Percentiles rank a stretch among this genome's conserved stretches.
phyloP scores from a whole-genome alignment of 148 eudicot species.

The Drosera capensis region DNA sequence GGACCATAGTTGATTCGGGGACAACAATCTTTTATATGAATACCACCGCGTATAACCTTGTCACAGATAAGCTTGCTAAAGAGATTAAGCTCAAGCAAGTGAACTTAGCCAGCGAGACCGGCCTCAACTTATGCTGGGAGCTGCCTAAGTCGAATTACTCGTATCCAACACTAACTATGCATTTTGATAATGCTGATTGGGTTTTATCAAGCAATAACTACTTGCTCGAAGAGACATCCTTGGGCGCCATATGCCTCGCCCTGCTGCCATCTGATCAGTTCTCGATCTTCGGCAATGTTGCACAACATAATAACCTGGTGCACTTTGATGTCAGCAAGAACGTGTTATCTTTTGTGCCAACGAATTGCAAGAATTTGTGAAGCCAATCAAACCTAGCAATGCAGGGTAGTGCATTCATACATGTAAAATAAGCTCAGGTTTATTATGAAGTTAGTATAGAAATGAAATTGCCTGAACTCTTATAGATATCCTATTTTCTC shows the following conservation, averaged over 20 bases:
- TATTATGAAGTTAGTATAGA: too few species aligned
- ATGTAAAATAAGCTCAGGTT: too few species aligned
- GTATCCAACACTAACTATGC: conserved; percentile 47
- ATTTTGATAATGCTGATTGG: conserved; percentile 39
- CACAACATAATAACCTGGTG: too few species aligned
- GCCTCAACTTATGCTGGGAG: conserved; percentile 48
- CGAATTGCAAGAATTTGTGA: too few species aligned
- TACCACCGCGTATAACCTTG: conserved; percentile 23
- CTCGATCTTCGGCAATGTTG: not conserved
- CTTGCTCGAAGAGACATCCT: conserved; percentile 29
- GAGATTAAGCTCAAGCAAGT: conserved; percentile 31
- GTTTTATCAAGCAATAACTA: conserved; percentile 43
- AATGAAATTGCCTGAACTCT: too few species aligned
- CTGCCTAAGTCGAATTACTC: conserved; percentile 33
- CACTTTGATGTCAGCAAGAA: too few species aligned
- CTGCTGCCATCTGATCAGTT: conserved; percentile 10
- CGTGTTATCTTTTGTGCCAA: too few species aligned
- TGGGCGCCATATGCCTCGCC: conserved; percentile 44
- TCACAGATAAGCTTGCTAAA: conserved; percentile 33
- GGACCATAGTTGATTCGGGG: conserved; percentile 85
- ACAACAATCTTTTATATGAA: conserved; percentile 63
- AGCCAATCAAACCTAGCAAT: too few species aligned
- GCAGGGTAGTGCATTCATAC: too few species aligned
- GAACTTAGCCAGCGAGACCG: conserved; percentile 25
- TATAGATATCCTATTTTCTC: too few species aligned